Conservation (phyloP, 768 basidiomycete genomes). For the Pisolithus tinctorius region DNA sequence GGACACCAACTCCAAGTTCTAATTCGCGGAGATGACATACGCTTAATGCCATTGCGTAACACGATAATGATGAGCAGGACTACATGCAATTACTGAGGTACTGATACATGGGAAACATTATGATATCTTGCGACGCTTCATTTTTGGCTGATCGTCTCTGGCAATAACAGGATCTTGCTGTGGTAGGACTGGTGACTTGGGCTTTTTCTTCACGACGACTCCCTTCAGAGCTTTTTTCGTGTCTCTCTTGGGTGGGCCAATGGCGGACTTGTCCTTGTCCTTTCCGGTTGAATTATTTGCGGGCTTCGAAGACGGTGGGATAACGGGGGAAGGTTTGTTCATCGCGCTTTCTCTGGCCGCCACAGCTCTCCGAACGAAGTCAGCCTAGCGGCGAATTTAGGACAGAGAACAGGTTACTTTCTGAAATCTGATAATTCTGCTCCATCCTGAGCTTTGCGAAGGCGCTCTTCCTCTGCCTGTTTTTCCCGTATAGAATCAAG, state of each 20-base stretch:
- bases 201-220: slow-evolving; percentile 73
- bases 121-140: slow-evolving; percentile 55
- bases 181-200: slow-evolving; percentile 31
- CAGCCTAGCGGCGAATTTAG: slow-evolving; percentile 1
- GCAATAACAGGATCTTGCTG: slow-evolving; percentile 17
- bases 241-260: slow-evolving; percentile 49
- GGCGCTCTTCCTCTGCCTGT: slow-evolving; percentile 68
- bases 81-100: background rate
- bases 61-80: background rate
- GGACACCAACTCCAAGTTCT: slow-evolving; percentile 66
- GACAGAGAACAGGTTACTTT: slow-evolving; percentile 43
- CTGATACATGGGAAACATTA: slow-evolving; percentile 9
- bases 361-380: slow-evolving; percentile 44
- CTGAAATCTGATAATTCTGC: slow-evolving; percentile 75
- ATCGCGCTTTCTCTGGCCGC: slow-evolving; percentile 58
- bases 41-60: background rate
- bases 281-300: slow-evolving; percentile 16
- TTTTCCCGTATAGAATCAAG: slow-evolving; percentile 76
- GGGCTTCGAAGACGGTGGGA: slow-evolving; percentile 26
- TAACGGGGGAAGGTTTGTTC: slow-evolving; percentile 32
- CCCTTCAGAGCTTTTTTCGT: slow-evolving; percentile 67
- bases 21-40: slow-evolving; percentile 29
- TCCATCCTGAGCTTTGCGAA: slow-evolving; percentile 67
- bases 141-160: slow-evolving; percentile 29
- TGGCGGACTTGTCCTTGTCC: slow-evolving; percentile 22